These are phyloP conservation scores for Suillus discolor DNA, from an alignment of 768 basidiomycete species.

Conservation along the genomic window DNA sequence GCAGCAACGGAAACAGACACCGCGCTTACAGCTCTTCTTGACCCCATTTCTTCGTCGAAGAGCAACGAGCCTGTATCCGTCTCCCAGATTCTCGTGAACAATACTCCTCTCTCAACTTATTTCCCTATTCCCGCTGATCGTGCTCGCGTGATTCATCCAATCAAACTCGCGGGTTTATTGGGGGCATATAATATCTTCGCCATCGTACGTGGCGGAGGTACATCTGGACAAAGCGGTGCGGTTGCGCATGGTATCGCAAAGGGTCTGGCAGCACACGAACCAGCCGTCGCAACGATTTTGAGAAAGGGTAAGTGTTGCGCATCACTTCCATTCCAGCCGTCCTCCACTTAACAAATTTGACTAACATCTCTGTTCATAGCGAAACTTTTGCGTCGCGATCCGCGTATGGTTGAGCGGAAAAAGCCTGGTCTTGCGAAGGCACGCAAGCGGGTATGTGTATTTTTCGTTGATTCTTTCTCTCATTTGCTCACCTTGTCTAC, in stretches of 20 bases:
- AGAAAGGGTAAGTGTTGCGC: conserved; percentile 60
- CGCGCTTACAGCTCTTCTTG: conserved; percentile 6
- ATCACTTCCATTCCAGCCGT: neutral
- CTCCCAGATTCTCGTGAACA: conserved; percentile 83
- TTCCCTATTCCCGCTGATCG: conserved; percentile 78
- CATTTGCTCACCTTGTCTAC: conserved; percentile 14
- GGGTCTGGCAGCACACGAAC: conserved; percentile 71
- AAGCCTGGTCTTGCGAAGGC: conserved; percentile 94
- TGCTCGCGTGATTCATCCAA: conserved; percentile 78
- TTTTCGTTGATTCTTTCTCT: neutral
- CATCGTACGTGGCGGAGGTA: conserved; percentile 83
- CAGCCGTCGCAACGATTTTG: conserved; percentile 64
- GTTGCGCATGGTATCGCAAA: conserved; percentile 77
- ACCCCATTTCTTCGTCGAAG: conserved; percentile 16
- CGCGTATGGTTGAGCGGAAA: conserved; percentile 98
- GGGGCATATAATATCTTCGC: conserved; percentile 84
- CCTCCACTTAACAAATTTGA: neutral
- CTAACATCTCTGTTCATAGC: conserved; percentile 45
- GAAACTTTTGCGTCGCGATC: conserved; percentile 86
- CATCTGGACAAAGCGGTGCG: conserved; percentile 92
- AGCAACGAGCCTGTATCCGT: conserved; percentile 42
- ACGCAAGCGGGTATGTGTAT: conserved; percentile 76
- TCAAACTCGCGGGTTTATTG: conserved; percentile 80
- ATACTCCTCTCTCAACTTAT: conserved; percentile 74
- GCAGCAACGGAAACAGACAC: conserved; percentile 12